Evolutionary conservation across 2,329 filamentous ascomycete genomes (phyloP).

Genomic region (Fusarium acutatum): DNA sequence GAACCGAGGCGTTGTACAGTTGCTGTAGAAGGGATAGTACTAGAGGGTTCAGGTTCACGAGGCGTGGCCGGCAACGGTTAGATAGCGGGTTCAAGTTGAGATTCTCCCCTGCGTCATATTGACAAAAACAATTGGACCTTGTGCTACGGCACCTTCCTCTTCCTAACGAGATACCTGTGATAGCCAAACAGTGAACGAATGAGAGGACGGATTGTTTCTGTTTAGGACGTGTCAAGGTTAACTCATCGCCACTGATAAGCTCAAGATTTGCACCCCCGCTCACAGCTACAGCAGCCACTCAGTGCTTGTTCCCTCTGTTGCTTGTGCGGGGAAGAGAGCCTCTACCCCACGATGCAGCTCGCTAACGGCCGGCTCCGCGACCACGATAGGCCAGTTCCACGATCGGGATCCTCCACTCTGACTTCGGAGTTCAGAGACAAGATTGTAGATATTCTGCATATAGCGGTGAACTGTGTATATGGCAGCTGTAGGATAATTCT

Average conservation of each 20-base stretch:
- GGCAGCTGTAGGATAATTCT: not conserved
- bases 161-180: conserved; percentile 19
- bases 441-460: not conserved
- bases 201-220: conserved; percentile 9
- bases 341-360: conserved; percentile 36
- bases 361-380: conserved; percentile 46
- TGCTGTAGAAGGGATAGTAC: not conserved
- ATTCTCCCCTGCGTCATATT: conserved; percentile 28
- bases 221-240: conserved; percentile 15
- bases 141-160: conserved; percentile 29
- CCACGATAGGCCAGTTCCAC: conserved; percentile 35
- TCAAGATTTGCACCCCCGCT: conserved; percentile 32
- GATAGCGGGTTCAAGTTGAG: conserved; percentile 32
- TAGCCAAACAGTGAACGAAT: conserved; percentile 25
- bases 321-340: conserved; percentile 33
- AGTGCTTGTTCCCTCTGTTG: not conserved
- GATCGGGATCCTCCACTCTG: conserved; percentile 44
- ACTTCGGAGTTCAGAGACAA: conserved; percentile 26
- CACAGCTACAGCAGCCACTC: conserved; percentile 2
- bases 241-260: conserved; percentile 40
- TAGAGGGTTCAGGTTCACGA: conserved; percentile 13
- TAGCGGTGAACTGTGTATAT: not conserved
- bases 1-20: conserved; percentile 23
- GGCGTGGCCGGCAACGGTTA: conserved; percentile 28
- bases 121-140: conserved; percentile 15